A percentile compares a stretch with the other conserved stretches of the same genome.
These are phyloP conservation scores for Lentinus brumalis DNA, from an alignment of 768 basidiomycete genomes.

Conservation along the genomic window DNA sequence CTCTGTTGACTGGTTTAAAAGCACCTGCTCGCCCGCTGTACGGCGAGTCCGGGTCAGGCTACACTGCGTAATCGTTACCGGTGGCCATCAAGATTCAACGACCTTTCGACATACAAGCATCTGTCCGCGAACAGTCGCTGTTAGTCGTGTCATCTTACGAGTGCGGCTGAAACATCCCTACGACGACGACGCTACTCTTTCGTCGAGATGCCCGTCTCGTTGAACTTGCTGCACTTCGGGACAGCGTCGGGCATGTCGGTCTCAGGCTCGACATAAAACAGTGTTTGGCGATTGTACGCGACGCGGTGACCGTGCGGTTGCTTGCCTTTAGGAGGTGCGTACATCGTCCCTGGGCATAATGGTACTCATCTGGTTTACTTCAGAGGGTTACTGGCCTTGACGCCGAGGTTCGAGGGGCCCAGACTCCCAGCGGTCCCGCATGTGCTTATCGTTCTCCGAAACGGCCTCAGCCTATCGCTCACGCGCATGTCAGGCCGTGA, in stretches of 20 bases:
- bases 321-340: too few relatives aligned
- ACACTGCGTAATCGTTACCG: neutral
- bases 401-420: slow-evolving; percentile 12
- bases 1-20: neutral
- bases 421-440: too few relatives aligned
- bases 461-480: slow-evolving; percentile 14
- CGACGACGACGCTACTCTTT: neutral
- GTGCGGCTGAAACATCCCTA: neutral
- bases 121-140: neutral
- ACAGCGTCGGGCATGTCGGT: neutral
- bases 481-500: neutral
- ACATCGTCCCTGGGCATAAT: neutral
- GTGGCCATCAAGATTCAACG: neutral
- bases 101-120: neutral
- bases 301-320: slow-evolving; percentile 24
- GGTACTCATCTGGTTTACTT: slow-evolving; percentile 19
- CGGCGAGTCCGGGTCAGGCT: neutral
- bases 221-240: too few relatives aligned
- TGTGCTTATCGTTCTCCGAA: slow-evolving; percentile 6
- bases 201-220: too few relatives aligned
- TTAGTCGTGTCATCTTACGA: neutral
- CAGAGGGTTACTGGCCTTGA: slow-evolving; percentile 17
- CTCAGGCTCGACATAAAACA: slow-evolving; percentile 12
- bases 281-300: slow-evolving; percentile 21
- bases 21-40: neutral